Percentiles rank a stretch among this genome's conserved stretches.
These are phyloP conservation scores for Melampsora abietis-canadensis DNA, from an alignment of 1,284 basidiomycete species.

Conservation along the genomic window DNA sequence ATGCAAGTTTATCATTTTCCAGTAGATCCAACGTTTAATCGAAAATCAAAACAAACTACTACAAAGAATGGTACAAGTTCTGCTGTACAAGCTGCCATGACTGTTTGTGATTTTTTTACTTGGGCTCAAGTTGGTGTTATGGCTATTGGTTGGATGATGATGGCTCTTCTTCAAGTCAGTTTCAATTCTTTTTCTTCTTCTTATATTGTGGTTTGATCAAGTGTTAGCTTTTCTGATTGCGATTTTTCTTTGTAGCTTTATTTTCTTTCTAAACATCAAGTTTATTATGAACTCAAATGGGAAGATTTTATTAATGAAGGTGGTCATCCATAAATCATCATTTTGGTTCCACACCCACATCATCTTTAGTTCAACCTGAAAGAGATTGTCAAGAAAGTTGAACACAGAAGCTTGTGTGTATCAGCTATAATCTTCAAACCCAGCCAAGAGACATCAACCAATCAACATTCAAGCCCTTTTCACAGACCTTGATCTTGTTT, in stretches of 20 bases:
- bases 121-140: conserved; percentile 40
- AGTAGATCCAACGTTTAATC: conserved; percentile 15
- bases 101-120: conserved; percentile 33
- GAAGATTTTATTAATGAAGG: not conserved
- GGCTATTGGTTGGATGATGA: conserved; percentile 18
- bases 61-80: not conserved
- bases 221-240: not conserved
- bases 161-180: conserved; percentile 20
- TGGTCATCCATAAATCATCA: too few relatives aligned
- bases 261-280: conserved; percentile 23
- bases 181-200: not conserved
- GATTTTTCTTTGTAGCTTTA: conserved; percentile 22
- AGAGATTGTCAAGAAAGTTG: too few relatives aligned
- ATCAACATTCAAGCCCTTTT: too few relatives aligned
- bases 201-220: not conserved
- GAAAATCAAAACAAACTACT: not conserved
- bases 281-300: conserved; percentile 37
- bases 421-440: too few relatives aligned
- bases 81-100: conserved; percentile 39
- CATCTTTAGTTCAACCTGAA: too few relatives aligned
- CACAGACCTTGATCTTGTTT: too few relatives aligned
- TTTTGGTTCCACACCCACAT: too few relatives aligned
- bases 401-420: too few relatives aligned
- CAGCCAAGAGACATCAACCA: too few relatives aligned
- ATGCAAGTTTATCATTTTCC: conserved; percentile 37